Evolutionary conservation across 148 eudicot species (phyloP).

Genomic region (Rhododendron griersonianum): DNA sequence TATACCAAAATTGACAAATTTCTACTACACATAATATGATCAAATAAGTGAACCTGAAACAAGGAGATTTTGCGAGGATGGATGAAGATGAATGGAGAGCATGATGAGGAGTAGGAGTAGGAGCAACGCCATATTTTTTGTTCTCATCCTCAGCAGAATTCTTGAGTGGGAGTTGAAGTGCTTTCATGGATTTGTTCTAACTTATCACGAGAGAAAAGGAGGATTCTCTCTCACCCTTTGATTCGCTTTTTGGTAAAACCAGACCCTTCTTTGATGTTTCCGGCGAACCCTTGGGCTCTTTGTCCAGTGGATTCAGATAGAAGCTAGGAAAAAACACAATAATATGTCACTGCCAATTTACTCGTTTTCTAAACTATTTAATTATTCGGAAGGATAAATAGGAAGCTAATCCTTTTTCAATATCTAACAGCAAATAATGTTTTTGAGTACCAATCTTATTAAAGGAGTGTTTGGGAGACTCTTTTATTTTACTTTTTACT

Average conservation of each 20-base stretch:
- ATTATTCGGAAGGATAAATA: too few relatives aligned
- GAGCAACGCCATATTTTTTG: neutral
- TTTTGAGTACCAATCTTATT: too few relatives aligned
- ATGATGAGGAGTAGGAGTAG: neutral
- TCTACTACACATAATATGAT: neutral
- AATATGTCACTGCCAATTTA: neutral
- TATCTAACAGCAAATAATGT: too few relatives aligned
- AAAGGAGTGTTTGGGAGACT: too few relatives aligned
- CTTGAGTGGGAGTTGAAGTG: neutral
- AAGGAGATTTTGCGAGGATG: neutral
- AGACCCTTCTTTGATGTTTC: neutral
- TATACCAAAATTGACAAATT: neutral
- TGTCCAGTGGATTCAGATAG: neutral
- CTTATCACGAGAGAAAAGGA: neutral
- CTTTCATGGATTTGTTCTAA: neutral
- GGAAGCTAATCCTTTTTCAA: too few relatives aligned
- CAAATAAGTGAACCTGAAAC: slow-evolving; percentile 5
- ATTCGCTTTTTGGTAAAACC: neutral
- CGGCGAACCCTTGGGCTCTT: neutral
- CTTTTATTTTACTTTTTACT: too few relatives aligned
- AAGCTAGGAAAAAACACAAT: neutral
- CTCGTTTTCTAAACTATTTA: too few relatives aligned
- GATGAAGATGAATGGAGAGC: neutral
- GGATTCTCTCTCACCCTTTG: neutral
- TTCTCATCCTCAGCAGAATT: neutral